Conservation (phyloP, 257 asterid species). For the Rhazya stricta region DNA sequence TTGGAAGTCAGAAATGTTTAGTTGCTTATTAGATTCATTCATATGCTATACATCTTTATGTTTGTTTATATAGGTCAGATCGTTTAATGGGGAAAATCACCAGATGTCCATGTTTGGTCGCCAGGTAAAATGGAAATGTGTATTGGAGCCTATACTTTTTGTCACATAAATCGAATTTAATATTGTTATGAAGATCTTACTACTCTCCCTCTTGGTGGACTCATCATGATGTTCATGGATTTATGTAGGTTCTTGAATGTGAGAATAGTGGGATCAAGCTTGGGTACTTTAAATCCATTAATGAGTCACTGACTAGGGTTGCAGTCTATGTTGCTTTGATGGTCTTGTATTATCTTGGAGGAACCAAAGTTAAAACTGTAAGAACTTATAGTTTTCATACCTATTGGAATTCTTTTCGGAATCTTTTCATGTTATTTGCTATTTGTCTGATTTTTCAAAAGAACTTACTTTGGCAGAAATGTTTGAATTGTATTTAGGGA, state of each 20-base stretch:
- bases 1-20: not conserved
- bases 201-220: not conserved
- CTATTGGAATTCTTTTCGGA: not conserved
- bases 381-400: constrained; percentile 33
- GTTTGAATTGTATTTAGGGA: constrained; percentile 49
- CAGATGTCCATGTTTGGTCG: constrained; percentile 82
- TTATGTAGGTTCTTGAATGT: constrained; percentile 65
- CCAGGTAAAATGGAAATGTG: constrained; percentile 41
- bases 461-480: constrained; percentile 3
- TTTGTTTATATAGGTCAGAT: constrained; percentile 64
- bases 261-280: constrained; percentile 82
- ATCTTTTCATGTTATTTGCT: not conserved
- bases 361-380: constrained; percentile 98
- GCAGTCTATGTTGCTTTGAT: constrained; percentile 88
- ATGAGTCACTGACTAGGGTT: constrained; percentile 87
- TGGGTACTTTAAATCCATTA: constrained; percentile 77
- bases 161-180: not conserved
- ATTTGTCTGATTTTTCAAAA: constrained; percentile 6
- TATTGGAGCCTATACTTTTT: not conserved
- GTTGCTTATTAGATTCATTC: not conserved
- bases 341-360: constrained; percentile 92
- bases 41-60: not conserved
- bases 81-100: constrained; percentile 92
- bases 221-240: constrained; percentile 12
- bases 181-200: not conserved